These are phyloP conservation scores for Lichtheimia ornata DNA, from an alignment of 371 early-diverging fungal genomes.

Conservation along the genomic window DNA sequence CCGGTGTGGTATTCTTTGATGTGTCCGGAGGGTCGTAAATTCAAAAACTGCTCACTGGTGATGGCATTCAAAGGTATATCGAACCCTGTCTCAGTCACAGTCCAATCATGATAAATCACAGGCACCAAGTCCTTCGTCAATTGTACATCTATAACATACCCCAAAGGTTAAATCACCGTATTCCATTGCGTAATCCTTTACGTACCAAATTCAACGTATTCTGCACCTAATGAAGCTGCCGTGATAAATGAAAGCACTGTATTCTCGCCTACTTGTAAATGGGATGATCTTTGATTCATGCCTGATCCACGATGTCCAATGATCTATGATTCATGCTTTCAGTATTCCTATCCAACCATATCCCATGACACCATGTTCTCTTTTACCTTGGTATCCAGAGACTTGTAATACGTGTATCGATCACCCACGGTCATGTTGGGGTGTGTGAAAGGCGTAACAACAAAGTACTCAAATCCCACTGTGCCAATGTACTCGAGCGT, in stretches of 20 bases:
- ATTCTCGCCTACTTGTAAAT: conserved; percentile 91
- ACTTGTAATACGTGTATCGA: conserved; percentile 67
- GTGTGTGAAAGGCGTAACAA: conserved; percentile 71
- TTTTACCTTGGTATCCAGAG: conserved; percentile 59
- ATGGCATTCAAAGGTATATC: conserved; percentile 78
- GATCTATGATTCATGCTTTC: conserved; percentile 33
- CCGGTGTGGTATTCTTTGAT: conserved; percentile 55
- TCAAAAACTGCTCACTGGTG: conserved; percentile 74
- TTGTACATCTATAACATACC: conserved; percentile 80
- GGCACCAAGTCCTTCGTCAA: conserved; percentile 90
- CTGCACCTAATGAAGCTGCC: conserved; percentile 86
- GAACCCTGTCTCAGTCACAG: conserved; percentile 83
- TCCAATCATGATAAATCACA: conserved; percentile 96
- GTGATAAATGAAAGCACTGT: conserved; percentile 90
- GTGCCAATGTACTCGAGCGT: conserved; percentile 63
- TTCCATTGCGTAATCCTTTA: neutral
- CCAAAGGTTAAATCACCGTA: neutral
- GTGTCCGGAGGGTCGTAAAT: conserved; percentile 51
- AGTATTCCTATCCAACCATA: no score
- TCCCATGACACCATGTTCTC: neutral
- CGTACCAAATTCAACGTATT: conserved; percentile 92
- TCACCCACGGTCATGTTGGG: conserved; percentile 57
- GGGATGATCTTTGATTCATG: conserved; percentile 69
- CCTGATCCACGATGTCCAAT: conserved; percentile 97
- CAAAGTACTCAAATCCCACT: conserved; percentile 63